Conservation (phyloP, 345 rosid species). For the Rhodamnia rubescens region DNA sequence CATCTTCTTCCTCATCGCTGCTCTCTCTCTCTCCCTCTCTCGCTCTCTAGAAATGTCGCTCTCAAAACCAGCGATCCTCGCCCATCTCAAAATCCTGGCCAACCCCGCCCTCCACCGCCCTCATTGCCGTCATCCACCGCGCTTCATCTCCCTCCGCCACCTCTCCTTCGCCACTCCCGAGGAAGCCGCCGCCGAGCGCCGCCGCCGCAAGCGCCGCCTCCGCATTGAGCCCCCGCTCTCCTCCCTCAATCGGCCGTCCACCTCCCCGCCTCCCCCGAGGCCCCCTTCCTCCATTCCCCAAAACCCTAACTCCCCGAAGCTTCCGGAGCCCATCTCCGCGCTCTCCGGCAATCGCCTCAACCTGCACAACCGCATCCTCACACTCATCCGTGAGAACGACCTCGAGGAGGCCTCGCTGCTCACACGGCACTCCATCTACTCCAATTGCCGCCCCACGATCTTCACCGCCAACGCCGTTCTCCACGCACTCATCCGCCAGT, state of each 20-base stretch:
- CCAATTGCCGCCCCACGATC: constrained; percentile 86
- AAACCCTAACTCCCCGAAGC: constrained; percentile 74
- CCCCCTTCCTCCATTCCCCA: constrained; percentile 41
- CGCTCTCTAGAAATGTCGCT: constrained; percentile 32
- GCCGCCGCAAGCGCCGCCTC: constrained; percentile 78
- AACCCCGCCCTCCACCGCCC: constrained; percentile 8
- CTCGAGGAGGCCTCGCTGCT: constrained; percentile 82
- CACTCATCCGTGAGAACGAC: constrained; percentile 62
- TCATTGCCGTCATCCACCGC: constrained; percentile 7
- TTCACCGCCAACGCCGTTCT: constrained; percentile 81
- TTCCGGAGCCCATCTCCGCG: constrained; percentile 66
- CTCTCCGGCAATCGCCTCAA: constrained; percentile 72
- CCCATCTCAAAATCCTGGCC: constrained; percentile 33
- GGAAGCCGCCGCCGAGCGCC: constrained; percentile 91
- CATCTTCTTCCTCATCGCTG: background rate
- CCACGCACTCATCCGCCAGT: constrained; percentile 74
- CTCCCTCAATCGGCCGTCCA: constrained; percentile 45
- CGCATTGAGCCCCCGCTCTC: constrained; percentile 80
- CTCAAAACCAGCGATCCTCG: constrained; percentile 35
- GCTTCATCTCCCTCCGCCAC: constrained; percentile 22
- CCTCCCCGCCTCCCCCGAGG: constrained; percentile 30
- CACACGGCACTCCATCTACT: constrained; percentile 90
- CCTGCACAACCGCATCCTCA: constrained; percentile 69
- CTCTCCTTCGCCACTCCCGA: constrained; percentile 69
- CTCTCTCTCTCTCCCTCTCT: background rate